A percentile compares a stretch with the other conserved stretches of the same genome.
phyloP scores from a whole-genome alignment of 179 eudicot species.

The Spergularia azorica region DNA sequence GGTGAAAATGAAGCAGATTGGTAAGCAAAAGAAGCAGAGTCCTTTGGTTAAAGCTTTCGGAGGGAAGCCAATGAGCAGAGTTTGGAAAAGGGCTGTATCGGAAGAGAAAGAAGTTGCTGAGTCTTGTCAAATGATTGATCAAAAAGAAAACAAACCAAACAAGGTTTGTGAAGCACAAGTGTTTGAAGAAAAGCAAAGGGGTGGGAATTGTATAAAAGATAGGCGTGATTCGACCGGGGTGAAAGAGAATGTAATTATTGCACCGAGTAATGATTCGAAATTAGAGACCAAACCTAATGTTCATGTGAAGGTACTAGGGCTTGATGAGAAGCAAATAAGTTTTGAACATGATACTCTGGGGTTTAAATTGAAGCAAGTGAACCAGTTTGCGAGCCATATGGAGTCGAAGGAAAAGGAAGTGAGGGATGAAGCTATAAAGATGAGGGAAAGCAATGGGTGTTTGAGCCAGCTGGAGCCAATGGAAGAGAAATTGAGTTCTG shows the following conservation, averaged over 20 bases:
- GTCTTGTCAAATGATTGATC: not conserved
- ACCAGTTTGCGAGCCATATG: constrained; percentile 5
- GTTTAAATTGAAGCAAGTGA: not conserved
- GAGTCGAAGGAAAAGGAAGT: not conserved
- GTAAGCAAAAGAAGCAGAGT: constrained; percentile 10
- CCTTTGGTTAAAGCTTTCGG: not conserved
- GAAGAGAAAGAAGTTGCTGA: constrained; percentile 4
- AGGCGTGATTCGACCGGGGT: not conserved
- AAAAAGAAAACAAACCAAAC: not conserved
- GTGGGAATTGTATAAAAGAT: not conserved
- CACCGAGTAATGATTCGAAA: not conserved
- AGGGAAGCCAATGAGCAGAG: not conserved
- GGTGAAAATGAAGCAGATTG: constrained; percentile 2
- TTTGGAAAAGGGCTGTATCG: not conserved
- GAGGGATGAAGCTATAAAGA: not conserved
- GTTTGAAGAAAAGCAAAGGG: constrained; percentile 1
- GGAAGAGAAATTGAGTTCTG: constrained; percentile 1
- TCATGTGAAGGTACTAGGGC: not conserved
- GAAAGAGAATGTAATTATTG: not conserved
- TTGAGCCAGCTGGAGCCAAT: not conserved
- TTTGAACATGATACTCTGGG: not conserved
- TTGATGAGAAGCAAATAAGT: not conserved
- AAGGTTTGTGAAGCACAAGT: not conserved
- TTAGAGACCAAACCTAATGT: not conserved
- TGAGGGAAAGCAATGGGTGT: constrained; percentile 8